These are phyloP conservation scores for Aspergillus vadensis DNA, from an alignment of 2,329 filamentous ascomycete genomes.

Conservation along the genomic window DNA sequence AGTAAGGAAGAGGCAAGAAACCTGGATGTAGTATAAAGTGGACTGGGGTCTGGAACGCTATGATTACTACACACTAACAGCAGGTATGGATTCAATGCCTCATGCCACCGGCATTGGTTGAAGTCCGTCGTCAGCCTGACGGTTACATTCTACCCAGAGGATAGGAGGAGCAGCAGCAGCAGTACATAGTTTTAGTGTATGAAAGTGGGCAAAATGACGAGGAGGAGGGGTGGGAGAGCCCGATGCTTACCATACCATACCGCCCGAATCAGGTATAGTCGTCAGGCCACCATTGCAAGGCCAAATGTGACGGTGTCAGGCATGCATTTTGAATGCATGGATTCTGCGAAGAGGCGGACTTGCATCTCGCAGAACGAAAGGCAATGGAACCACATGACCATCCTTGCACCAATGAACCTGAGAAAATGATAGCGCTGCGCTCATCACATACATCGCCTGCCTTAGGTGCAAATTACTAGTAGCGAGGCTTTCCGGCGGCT, in stretches of 20 bases:
- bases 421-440: not conserved
- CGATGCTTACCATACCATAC: not conserved
- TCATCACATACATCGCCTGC: not conserved
- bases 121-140: too few species aligned
- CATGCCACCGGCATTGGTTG: not conserved
- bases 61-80: not conserved
- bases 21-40: not conserved
- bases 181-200: too few species aligned
- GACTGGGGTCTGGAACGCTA: conserved; percentile 7
- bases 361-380: not conserved
- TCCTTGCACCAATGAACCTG: not conserved
- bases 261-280: not conserved
- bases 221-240: too few species aligned
- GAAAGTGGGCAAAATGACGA: too few species aligned
- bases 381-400: conserved; percentile 11
- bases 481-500: conserved; percentile 1
- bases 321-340: conserved; percentile 5
- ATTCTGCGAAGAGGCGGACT: not conserved
- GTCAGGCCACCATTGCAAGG: conserved; percentile 1
- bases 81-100: not conserved
- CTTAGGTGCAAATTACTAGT: not conserved
- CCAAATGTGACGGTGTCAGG: conserved; percentile 9
- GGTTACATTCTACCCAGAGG: too few species aligned
- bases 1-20: conserved; percentile 2
- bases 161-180: too few species aligned